Base-by-base conservation (phyloP, 805 yeast species). In the Tetrapisispora pingtungensis region DNA sequence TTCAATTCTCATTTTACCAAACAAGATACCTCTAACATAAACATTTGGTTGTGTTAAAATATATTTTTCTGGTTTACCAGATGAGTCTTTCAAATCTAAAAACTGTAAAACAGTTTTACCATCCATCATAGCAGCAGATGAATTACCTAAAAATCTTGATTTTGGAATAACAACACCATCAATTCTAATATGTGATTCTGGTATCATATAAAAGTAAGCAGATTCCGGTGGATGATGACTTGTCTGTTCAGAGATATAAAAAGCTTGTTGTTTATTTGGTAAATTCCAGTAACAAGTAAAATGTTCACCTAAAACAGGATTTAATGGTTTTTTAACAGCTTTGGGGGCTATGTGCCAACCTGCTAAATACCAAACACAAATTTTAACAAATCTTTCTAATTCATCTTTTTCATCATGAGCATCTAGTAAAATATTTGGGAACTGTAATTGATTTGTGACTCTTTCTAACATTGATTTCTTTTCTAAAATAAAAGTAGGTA, bases 221-320 rank as follows among this genome's bases (percentile, higher is more conserved):
- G 96, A 86, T 61, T 93, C 84, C 13, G 98, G 98, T n/a, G 98
- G 97, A 61, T 93, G 98, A 58, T 93, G 98, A 28, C 95, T 84
- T 0, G 97, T 89, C 64, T 93, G 98, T 63, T 93, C 98, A 1
- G 97, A 73, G 18, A 90, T 65, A 62, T 90, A 93, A 61, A 75
- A 90, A 0, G 96, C 95, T 42, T 74, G 74, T 27, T 73, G 77
- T 27, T 71, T 75, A 41, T 83, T 77, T 10, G 89, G 79, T 38
- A 87, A 67, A 55, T 88, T 93, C 98, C 98, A 93, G 61, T 83
- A 89, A 58, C 96, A 82, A 18, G 86, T 76, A 64, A 86, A 93
- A 52, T 82, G 74, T 61, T 93, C 98, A 27, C 97, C 97, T 22
- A 93, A 61, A 7, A 93, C 87, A 1, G 98, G 98, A 59, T 93